These are phyloP conservation scores for Zygoascus sp. DNA, from an alignment of 1,139 yeast species.

Conservation along the genomic window DNA sequence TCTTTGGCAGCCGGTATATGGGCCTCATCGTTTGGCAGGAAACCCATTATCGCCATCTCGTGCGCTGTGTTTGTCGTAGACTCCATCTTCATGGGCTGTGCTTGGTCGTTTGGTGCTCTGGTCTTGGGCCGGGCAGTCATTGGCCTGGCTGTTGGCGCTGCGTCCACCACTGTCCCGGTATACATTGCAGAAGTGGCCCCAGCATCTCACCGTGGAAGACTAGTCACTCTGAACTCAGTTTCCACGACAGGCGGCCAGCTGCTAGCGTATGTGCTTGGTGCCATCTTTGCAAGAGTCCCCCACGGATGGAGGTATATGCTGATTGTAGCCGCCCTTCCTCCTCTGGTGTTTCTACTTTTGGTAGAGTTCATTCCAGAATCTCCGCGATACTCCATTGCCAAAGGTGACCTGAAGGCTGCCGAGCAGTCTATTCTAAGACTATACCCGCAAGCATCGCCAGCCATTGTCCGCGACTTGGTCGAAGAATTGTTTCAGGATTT, in stretches of 20 bases:
- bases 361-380: constrained; percentile 53
- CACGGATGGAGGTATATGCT: constrained; percentile 43
- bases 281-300: constrained; percentile 23
- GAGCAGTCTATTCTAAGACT: constrained; percentile 34
- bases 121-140: constrained; percentile 71
- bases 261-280: constrained; percentile 40
- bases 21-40: constrained; percentile 38
- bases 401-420: constrained; percentile 41
- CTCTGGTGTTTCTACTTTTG: constrained; percentile 35
- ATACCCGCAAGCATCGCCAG: constrained; percentile 38
- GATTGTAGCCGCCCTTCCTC: constrained; percentile 40
- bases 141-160: constrained; percentile 96
- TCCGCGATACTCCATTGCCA: constrained; percentile 50
- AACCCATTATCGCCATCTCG: constrained; percentile 36
- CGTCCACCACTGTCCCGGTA: constrained; percentile 87
- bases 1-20: constrained; percentile 38
- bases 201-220: constrained; percentile 81
- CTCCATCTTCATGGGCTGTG: constrained; percentile 38
- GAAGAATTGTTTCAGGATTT: constrained; percentile 9
- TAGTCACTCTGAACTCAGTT: constrained; percentile 49
- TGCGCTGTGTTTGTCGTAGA: constrained; percentile 38
- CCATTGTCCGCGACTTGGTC: constrained; percentile 29
- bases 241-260: constrained; percentile 47
- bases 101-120: constrained; percentile 30
- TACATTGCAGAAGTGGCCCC: constrained; percentile 93